Conservation (phyloP, 1,284 basidiomycete species). For the Moesziomyces sp. region DNA sequence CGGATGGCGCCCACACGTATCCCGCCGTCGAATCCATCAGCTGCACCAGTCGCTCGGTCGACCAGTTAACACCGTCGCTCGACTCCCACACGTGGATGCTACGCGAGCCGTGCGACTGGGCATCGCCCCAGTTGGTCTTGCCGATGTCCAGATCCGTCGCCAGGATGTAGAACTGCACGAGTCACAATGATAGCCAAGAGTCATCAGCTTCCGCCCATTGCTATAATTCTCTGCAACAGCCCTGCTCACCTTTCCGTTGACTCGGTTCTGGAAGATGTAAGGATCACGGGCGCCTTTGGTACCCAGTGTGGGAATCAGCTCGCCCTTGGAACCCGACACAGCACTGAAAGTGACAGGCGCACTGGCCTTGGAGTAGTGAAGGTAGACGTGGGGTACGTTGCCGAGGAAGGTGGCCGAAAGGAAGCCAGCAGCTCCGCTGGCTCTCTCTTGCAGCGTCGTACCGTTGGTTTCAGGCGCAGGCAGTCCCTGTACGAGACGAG, state of each 20-base stretch:
- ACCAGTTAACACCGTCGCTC: constrained; percentile 25
- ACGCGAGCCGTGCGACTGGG: constrained; percentile 28
- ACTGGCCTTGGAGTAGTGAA: constrained; percentile 20
- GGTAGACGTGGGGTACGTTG: constrained; percentile 18
- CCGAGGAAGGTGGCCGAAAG: not conserved
- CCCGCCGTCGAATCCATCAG: constrained; percentile 24
- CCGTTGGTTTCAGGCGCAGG: constrained; percentile 7
- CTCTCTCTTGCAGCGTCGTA: not conserved
- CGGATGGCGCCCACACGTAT: constrained; percentile 31
- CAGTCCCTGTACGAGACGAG: not conserved
- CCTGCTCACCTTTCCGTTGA: constrained; percentile 18
- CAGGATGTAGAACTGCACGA: constrained; percentile 20
- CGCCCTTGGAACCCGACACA: constrained; percentile 17
- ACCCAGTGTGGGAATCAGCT: constrained; percentile 15
- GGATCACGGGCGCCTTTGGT: constrained; percentile 22
- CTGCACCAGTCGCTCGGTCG: constrained; percentile 11
- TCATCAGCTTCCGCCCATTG: not conserved
- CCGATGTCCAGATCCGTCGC: constrained; percentile 27
- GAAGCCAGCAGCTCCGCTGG: constrained; percentile 15
- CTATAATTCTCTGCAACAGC: too few relatives aligned
- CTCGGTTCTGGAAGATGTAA: constrained; percentile 23
- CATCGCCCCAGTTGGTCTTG: constrained; percentile 36
- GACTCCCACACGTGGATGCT: constrained; percentile 31
- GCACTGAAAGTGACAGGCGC: constrained; percentile 26
- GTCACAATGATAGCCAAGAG: not conserved